phyloP scores from a whole-genome alignment of 345 rosid genomes.

The Melaleuca alternifolia region DNA sequence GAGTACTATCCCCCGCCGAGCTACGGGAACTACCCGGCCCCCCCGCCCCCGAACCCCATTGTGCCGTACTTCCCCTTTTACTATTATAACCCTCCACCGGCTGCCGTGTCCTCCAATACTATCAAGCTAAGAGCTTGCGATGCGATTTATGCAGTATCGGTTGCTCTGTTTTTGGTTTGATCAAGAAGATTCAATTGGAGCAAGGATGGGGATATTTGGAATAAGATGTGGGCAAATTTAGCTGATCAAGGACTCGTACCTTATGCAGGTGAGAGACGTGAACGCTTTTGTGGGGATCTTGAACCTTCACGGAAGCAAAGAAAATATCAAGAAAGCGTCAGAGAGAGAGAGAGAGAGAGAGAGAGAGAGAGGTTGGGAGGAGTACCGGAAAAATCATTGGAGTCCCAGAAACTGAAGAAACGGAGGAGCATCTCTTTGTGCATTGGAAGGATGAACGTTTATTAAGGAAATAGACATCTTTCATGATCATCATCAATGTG shows the following conservation, averaged over 20 bases:
- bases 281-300: neutral
- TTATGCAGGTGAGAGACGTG: neutral
- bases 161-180: neutral
- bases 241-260: neutral
- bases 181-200: neutral
- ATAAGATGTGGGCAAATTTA: neutral
- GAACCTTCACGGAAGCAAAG: neutral
- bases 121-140: neutral
- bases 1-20: constrained; percentile 8
- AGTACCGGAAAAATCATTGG: neutral
- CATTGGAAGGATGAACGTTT: neutral
- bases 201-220: neutral
- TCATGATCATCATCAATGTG: neutral
- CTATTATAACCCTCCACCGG: constrained; percentile 25
- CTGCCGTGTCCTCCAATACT: neutral
- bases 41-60: constrained; percentile 46
- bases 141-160: neutral
- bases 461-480: neutral
- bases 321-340: neutral
- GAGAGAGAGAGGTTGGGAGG: neutral
- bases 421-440: neutral
- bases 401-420: neutral
- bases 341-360: neutral
- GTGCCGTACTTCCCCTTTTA: constrained; percentile 45
- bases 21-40: constrained; percentile 12